phyloP scores from a whole-genome alignment of 2,329 filamentous ascomycete species.

The Thermomyces lanuginosus region DNA sequence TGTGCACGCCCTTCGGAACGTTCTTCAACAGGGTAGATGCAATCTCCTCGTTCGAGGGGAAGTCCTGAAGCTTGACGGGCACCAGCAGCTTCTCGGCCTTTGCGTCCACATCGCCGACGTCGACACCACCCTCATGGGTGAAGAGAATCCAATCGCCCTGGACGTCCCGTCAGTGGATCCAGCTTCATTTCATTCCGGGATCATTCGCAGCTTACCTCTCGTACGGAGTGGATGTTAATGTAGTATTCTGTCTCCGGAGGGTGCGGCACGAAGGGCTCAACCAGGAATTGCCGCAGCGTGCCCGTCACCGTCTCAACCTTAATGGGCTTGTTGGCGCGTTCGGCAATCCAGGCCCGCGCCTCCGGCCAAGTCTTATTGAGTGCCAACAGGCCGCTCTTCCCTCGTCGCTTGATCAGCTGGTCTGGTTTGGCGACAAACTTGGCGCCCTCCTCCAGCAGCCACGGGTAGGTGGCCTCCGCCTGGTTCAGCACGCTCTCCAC shows the following conservation, averaged over 20 bases:
- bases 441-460: slow-evolving; percentile 66
- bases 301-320: slow-evolving; percentile 85
- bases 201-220: slow-evolving; percentile 59
- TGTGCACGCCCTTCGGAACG: slow-evolving; percentile 88
- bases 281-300: slow-evolving; percentile 82
- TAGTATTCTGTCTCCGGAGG: slow-evolving; percentile 95
- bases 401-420: slow-evolving; percentile 98
- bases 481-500: slow-evolving; percentile 77
- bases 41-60: slow-evolving; percentile 91
- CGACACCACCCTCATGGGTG: slow-evolving; percentile 98
- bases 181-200: background rate
- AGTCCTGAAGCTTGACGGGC: slow-evolving; percentile 84
- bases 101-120: slow-evolving; percentile 95
- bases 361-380: slow-evolving; percentile 97
- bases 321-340: slow-evolving; percentile 78
- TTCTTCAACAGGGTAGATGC: slow-evolving; percentile 73
- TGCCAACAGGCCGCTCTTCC: slow-evolving; percentile 91
- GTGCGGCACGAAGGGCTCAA: slow-evolving; percentile 97
- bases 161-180: slow-evolving; percentile 15
- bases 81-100: slow-evolving; percentile 98
- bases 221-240: slow-evolving; percentile 99
- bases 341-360: slow-evolving; percentile 83
- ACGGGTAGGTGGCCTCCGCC: slow-evolving; percentile 92
- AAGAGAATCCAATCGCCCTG: slow-evolving; percentile 99
- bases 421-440: slow-evolving; percentile 99